These are phyloP conservation scores for Fusarium sp. DNA, from an alignment of 2,329 filamentous ascomycete species.

Conservation along the genomic window DNA sequence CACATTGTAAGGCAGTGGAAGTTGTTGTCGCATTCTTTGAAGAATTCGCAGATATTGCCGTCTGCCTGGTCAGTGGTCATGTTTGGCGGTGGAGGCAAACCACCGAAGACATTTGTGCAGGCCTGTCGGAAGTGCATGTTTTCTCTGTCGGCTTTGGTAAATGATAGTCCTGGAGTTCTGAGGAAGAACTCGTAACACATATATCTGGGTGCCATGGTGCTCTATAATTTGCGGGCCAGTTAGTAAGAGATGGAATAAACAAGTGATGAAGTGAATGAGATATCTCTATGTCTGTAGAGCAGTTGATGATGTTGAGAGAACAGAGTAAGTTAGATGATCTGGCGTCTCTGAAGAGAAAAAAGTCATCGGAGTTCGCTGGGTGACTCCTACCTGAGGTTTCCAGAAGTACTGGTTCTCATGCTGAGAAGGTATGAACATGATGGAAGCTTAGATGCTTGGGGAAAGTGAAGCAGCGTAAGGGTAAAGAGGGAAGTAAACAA, in stretches of 20 bases:
- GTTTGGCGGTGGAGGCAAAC: too few species aligned
- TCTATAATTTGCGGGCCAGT: background rate
- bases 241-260: background rate
- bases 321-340: too few species aligned
- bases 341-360: too few species aligned
- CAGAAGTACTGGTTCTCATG: too few species aligned
- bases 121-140: background rate
- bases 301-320: too few species aligned
- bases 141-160: background rate
- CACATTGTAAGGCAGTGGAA: background rate
- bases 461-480: too few species aligned
- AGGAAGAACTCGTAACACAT: background rate
- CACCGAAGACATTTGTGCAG: background rate
- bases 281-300: too few species aligned
- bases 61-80: background rate
- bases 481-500: too few species aligned
- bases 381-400: too few species aligned
- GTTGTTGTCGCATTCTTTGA: background rate
- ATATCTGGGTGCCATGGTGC: background rate
- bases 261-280: background rate
- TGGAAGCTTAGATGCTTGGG: too few species aligned
- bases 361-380: too few species aligned
- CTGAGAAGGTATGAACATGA: too few species aligned
- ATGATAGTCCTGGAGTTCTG: background rate
- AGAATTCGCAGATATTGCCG: background rate